Evolutionary conservation across 306 rosid genomes (phyloP).

Genomic region (Adenanthera pavonina): DNA sequence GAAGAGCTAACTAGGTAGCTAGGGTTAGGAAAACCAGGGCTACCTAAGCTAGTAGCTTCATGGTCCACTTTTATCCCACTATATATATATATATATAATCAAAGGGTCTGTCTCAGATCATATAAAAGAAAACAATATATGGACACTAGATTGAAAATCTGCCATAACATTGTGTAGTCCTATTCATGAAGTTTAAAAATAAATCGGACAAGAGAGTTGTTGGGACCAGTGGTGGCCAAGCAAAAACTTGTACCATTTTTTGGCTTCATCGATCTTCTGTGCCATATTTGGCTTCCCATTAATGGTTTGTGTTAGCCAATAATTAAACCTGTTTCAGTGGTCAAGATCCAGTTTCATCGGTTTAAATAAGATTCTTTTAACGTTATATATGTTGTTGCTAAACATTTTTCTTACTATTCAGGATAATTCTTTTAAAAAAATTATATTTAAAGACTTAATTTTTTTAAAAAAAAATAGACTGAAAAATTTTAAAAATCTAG

Average conservation of each 20-base stretch:
- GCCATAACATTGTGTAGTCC: conserved; percentile 35
- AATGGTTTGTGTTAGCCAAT: background rate
- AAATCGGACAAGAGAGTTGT: conserved; percentile 33
- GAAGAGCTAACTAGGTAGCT: conserved; percentile 12
- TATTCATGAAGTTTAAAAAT: conserved; percentile 40
- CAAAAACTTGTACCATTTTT: conserved; percentile 36
- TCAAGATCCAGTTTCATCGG: background rate
- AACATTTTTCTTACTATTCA: background rate
- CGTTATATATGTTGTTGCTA: background rate
- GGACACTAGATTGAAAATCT: conserved; percentile 41
- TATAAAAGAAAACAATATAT: conserved; percentile 30
- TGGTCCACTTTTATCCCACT: conserved; percentile 44
- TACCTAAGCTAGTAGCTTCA: background rate
- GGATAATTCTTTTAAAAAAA: background rate
- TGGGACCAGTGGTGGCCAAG: conserved; percentile 58
- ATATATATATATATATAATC: conserved; percentile 35
- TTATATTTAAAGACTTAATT: background rate
- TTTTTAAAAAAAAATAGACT: background rate
- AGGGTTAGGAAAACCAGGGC: conserved; percentile 37
- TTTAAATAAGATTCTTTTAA: background rate
- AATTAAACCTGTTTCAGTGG: background rate
- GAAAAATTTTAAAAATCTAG: background rate
- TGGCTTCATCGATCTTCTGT: conserved; percentile 30
- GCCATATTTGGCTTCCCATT: conserved; percentile 38
- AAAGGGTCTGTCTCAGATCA: conserved; percentile 38